phyloP scores from a whole-genome alignment of 108 stramenopile genomes.

The Skeletonema grethae region DNA sequence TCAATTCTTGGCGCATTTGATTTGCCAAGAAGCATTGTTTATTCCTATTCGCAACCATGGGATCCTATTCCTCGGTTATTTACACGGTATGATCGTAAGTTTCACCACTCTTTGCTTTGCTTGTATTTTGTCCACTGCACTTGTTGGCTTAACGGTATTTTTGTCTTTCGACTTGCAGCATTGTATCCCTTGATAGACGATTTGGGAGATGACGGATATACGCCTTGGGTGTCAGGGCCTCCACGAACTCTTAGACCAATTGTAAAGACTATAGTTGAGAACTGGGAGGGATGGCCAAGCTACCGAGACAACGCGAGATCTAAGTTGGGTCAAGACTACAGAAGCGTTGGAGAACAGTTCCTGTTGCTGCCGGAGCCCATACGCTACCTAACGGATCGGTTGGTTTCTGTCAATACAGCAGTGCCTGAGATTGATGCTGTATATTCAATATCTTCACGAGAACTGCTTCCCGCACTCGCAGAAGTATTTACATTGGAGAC shows the following conservation, averaged over 20 bases:
- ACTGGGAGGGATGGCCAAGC: slow-evolving; percentile 82
- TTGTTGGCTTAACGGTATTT: too few species aligned
- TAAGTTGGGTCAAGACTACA: slow-evolving; percentile 55
- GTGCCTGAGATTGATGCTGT: slow-evolving; percentile 68
- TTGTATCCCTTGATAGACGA: slow-evolving; percentile 88
- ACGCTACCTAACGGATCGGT: slow-evolving; percentile 76
- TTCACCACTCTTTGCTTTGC: too few species aligned
- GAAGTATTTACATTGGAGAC: slow-evolving; percentile 70
- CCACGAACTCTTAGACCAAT: slow-evolving; percentile 77
- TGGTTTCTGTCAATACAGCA: slow-evolving; percentile 68
- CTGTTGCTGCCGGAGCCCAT: slow-evolving; percentile 71
- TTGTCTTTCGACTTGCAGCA: too few species aligned
- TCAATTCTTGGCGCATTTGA: slow-evolving; percentile 60
- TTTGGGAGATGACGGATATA: slow-evolving; percentile 72
- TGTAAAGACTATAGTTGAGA: slow-evolving; percentile 60
- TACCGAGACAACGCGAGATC: slow-evolving; percentile 66
- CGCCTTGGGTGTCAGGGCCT: slow-evolving; percentile 72
- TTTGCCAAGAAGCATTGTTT: slow-evolving; percentile 62
- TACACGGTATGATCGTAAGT: slow-evolving; percentile 54
- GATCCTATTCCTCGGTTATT: slow-evolving; percentile 83
- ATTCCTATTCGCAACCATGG: slow-evolving; percentile 80
- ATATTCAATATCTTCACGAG: slow-evolving; percentile 55
- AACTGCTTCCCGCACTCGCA: slow-evolving; percentile 68
- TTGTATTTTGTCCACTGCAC: too few species aligned
- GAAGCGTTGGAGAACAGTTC: slow-evolving; percentile 65